Evolutionary conservation across 2,329 filamentous ascomycete genomes (phyloP).

Genomic region (Botrytis elliptica): DNA sequence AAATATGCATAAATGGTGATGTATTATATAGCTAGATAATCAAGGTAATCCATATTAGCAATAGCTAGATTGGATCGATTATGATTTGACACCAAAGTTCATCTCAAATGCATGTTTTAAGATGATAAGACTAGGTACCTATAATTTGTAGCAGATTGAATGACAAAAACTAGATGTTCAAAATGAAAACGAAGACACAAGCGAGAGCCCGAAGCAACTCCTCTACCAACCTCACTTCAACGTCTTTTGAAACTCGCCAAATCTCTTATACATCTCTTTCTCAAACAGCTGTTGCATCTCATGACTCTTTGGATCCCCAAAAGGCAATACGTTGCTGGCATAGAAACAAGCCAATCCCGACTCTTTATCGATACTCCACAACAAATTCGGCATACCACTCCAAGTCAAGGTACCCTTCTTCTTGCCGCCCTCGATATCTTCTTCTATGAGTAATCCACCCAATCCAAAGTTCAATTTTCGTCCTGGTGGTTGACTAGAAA

Average conservation of each 20-base stretch:
- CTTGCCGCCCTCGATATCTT: slow-evolving; percentile 40
- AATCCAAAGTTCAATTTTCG: not conserved
- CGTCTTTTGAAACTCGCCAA: not conserved
- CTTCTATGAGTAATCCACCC: not conserved
- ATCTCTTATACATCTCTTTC: slow-evolving; percentile 42
- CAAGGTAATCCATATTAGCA: no score
- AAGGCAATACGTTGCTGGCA: slow-evolving; percentile 45
- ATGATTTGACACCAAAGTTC: no score
- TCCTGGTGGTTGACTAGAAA: slow-evolving; percentile 18
- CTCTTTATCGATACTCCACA: slow-evolving; percentile 46
- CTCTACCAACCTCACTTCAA: not conserved
- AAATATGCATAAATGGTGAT: no score
- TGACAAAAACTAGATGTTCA: not conserved
- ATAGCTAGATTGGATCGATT: no score
- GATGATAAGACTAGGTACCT: fast-evolving
- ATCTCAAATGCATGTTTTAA: not conserved
- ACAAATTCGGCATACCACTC: slow-evolving; percentile 47
- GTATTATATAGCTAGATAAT: no score
- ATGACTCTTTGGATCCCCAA: slow-evolving; percentile 42
- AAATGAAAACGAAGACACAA: not conserved
- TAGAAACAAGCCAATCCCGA: slow-evolving; percentile 44
- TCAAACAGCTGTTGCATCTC: slow-evolving; percentile 44
- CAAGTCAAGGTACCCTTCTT: slow-evolving; percentile 44
- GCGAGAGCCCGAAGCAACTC: not conserved
- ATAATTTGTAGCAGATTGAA: not conserved